These are phyloP conservation scores for Ophiorrhiza pumila DNA, from an alignment of 257 asterid genomes.

Conservation along the genomic window DNA sequence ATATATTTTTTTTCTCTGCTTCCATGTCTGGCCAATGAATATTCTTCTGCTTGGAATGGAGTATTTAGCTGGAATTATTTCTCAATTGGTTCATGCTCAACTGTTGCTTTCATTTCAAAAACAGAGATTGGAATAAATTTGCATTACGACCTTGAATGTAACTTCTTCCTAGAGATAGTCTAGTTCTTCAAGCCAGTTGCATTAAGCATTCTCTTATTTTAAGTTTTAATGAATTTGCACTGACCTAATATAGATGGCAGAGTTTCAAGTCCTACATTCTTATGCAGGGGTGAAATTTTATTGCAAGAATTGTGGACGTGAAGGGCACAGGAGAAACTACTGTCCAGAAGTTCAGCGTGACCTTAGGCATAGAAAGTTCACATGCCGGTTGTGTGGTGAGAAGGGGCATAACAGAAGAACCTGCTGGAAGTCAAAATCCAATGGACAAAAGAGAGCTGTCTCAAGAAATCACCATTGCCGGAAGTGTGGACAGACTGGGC, in stretches of 20 bases:
- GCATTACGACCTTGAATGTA: not conserved
- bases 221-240: not conserved
- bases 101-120: not conserved
- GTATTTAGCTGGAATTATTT: not conserved
- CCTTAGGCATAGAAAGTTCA: conserved; percentile 42
- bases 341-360: conserved; percentile 59
- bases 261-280: not conserved
- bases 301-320: conserved; percentile 73
- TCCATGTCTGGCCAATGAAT: not conserved
- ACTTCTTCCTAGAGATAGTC: not conserved
- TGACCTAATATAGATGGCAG: too few species aligned
- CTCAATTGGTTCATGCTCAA: not conserved
- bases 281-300: conserved; percentile 60
- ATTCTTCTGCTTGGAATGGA: not conserved
- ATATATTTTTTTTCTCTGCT: not conserved
- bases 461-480: conserved; percentile 53
- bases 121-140: not conserved
- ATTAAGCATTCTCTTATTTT: not conserved
- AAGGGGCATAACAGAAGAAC: conserved; percentile 91
- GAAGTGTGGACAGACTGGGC: conserved; percentile 63
- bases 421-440: conserved; percentile 49
- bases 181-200: not conserved
- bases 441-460: conserved; percentile 20
- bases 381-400: conserved; percentile 70
- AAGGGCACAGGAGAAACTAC: conserved; percentile 82